phyloP scores from a whole-genome alignment of 345 rosid genomes.

The Balakata baccata region DNA sequence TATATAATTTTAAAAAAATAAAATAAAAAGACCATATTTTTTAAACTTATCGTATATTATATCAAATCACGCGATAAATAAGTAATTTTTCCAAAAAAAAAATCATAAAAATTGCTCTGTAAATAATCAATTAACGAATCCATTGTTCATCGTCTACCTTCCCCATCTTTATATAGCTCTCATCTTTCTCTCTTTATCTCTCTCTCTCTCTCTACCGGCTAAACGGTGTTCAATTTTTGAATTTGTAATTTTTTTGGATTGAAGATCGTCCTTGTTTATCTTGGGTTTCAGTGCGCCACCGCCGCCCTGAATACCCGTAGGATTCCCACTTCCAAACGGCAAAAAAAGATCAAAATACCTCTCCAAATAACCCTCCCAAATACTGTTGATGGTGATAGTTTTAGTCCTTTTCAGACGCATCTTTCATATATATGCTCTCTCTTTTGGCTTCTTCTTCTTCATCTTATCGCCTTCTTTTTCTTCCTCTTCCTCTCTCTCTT shows the following conservation, averaged over 20 bases:
- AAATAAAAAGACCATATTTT: no score
- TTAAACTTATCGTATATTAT: no score
- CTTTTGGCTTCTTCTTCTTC: conserved; percentile 20
- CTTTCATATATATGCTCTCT: conserved; percentile 34
- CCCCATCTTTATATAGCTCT: not conserved
- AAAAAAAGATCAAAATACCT: not conserved
- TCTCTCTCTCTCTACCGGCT: conserved; percentile 4
- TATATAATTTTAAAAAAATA: no score
- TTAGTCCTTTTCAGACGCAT: conserved; percentile 47
- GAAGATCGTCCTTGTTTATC: not conserved
- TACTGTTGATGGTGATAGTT: conserved; percentile 57
- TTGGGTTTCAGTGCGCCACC: conserved; percentile 13
- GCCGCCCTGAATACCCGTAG: conserved; percentile 13
- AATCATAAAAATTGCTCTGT: not conserved
- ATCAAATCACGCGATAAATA: no score
- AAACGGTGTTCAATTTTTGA: not conserved
- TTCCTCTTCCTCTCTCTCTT: no score
- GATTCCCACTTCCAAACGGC: conserved; percentile 11
- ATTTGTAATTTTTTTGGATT: not conserved
- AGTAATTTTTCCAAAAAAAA: no score
- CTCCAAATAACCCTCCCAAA: no score
- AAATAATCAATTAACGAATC: not conserved
- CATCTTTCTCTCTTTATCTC: not conserved
- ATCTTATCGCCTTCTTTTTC: no score
- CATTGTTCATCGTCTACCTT: not conserved